These are phyloP conservation scores for Xerocomus brunneocitrinus DNA, from an alignment of 768 basidiomycete species.

Conservation along the genomic window DNA sequence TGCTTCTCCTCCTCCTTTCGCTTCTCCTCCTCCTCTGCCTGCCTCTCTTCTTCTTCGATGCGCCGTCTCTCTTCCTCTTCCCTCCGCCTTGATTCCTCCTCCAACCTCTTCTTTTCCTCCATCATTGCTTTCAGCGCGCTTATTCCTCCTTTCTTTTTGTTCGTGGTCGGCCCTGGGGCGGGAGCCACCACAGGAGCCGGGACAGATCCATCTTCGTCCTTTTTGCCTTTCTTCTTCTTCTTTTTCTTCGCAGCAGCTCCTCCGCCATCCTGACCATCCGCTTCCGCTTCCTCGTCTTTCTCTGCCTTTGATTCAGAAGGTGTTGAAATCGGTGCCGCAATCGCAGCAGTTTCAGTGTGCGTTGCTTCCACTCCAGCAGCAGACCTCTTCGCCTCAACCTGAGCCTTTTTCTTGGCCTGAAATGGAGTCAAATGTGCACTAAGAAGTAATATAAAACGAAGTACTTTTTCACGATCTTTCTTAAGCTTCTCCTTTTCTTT, in stretches of 20 bases:
- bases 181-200: slow-evolving; percentile 32
- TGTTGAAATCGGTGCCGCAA: slow-evolving; percentile 13
- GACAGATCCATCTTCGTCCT: slow-evolving; percentile 63
- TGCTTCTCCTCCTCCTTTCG: slow-evolving; percentile 80
- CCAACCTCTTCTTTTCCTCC: slow-evolving; percentile 85
- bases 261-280: slow-evolving; percentile 54
- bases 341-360: slow-evolving; percentile 24
- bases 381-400: slow-evolving; percentile 79
- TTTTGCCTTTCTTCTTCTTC: slow-evolving; percentile 79
- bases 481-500: slow-evolving; percentile 97
- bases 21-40: slow-evolving; percentile 69
- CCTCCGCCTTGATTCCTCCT: slow-evolving; percentile 71
- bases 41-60: slow-evolving; percentile 87
- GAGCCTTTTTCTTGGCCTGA: slow-evolving; percentile 75
- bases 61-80: slow-evolving; percentile 76
- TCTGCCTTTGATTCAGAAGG: slow-evolving; percentile 31
- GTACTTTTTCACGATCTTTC: slow-evolving; percentile 94
- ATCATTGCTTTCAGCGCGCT: slow-evolving; percentile 84
- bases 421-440: slow-evolving; percentile 10
- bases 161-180: slow-evolving; percentile 34
- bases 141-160: slow-evolving; percentile 76
- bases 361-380: slow-evolving; percentile 29
- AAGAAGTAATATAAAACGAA: slow-evolving; percentile 5
- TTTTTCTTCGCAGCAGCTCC: slow-evolving; percentile 64
- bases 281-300: slow-evolving; percentile 61